A percentile compares a stretch with the other conserved stretches of the same genome.
phyloP scores from a whole-genome alignment of 495 filamentous ascomycete species.

The Trichoderma reesei region DNA sequence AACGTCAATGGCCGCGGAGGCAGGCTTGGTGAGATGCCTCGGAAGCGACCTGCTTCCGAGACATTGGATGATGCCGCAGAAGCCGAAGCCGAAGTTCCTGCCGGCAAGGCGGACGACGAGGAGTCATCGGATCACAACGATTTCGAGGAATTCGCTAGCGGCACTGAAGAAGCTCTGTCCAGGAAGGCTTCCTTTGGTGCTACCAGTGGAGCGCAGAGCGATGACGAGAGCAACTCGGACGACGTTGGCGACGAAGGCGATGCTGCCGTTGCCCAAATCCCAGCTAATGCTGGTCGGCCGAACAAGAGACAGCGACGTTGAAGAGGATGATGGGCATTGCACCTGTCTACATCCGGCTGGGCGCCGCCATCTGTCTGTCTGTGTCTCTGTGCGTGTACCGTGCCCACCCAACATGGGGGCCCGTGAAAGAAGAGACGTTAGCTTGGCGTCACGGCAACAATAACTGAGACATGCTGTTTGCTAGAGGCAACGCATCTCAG shows the following conservation, averaged over 20 bases:
- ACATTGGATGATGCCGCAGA: slow-evolving; percentile 23
- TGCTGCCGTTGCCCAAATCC: neutral
- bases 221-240: slow-evolving; percentile 8
- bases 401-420: neutral
- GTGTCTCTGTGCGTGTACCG: neutral
- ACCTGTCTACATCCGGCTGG: neutral
- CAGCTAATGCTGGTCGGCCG: neutral
- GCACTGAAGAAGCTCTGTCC: slow-evolving; percentile 27
- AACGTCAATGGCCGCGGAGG: slow-evolving; percentile 49
- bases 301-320: neutral
- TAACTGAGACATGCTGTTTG: neutral
- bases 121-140: slow-evolving; percentile 26
- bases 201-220: slow-evolving; percentile 14
- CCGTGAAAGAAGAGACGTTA: neutral
- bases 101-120: slow-evolving; percentile 14
- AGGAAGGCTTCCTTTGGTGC: slow-evolving; percentile 6
- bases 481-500: neutral
- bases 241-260: neutral
- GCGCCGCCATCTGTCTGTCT: neutral
- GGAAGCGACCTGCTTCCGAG: slow-evolving; percentile 32
- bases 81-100: slow-evolving; percentile 14
- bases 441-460: neutral
- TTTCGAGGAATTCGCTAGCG: slow-evolving; percentile 46
- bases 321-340: neutral
- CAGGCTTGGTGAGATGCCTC: slow-evolving; percentile 48